These are phyloP conservation scores for Colletotrichum tofieldiae DNA, from an alignment of 2,329 filamentous ascomycete species.

Conservation along the genomic window DNA sequence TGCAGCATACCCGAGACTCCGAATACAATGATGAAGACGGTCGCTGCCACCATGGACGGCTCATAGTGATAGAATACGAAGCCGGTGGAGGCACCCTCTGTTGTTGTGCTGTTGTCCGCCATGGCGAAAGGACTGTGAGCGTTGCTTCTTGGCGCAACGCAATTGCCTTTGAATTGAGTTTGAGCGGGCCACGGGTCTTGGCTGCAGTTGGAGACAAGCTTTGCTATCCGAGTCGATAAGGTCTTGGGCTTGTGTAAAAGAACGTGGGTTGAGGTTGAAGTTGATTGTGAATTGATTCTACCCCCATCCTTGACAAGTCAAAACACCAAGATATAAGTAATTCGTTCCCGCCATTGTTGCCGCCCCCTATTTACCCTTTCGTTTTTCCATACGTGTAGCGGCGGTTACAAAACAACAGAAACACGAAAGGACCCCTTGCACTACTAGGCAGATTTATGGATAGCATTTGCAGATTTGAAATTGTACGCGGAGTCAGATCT, in stretches of 20 bases:
- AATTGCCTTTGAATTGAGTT: neutral
- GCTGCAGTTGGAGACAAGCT: neutral
- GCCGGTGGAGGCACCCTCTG: constrained; percentile 10
- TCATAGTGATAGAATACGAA: constrained; percentile 62
- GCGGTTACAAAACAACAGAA: constrained; percentile 10
- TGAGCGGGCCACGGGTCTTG: neutral
- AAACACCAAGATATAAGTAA: constrained; percentile 15
- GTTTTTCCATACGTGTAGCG: constrained; percentile 17
- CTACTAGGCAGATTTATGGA: constrained; percentile 1
- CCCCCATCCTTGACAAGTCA: neutral
- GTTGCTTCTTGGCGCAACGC: neutral
- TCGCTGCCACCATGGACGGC: constrained; percentile 61
- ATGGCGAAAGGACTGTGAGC: neutral
- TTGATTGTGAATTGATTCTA: neutral
- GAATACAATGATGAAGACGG: constrained; percentile 60
- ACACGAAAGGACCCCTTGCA: constrained; percentile 9
- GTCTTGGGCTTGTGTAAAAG: neutral
- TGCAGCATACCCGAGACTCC: constrained; percentile 57
- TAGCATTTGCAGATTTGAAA: constrained; percentile 29
- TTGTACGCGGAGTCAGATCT: constrained; percentile 31
- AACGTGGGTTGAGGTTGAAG: neutral
- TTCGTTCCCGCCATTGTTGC: too few species aligned
- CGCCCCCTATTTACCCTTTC: neutral
- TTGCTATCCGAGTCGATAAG: neutral
- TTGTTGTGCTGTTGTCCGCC: constrained; percentile 26